phyloP scores from a whole-genome alignment of 2,329 filamentous ascomycete genomes.

The Aureobasidium sp. region DNA sequence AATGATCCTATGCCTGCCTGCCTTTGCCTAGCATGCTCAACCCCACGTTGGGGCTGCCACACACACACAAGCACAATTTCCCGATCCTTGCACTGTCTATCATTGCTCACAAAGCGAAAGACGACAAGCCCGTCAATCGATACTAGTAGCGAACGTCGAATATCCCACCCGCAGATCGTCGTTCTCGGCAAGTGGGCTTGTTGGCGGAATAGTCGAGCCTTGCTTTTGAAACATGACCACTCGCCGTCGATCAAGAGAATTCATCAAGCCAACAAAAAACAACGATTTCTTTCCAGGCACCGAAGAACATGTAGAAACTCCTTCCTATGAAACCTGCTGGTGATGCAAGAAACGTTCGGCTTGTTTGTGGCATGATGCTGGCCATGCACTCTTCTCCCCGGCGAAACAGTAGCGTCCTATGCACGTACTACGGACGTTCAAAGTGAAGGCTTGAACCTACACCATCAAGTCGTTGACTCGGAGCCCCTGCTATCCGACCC shows the following conservation, averaged over 20 bases:
- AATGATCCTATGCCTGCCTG: neutral
- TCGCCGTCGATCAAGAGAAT: neutral
- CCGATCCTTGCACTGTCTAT: constrained; percentile 8
- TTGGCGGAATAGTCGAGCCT: neutral
- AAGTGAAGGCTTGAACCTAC: constrained; percentile 6
- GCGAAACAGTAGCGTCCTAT: constrained; percentile 10
- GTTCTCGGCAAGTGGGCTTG: neutral
- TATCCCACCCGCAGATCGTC: constrained; percentile 5
- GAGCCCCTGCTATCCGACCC: neutral
- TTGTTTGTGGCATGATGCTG: neutral
- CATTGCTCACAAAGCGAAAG: neutral
- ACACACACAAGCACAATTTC: constrained; percentile 11
- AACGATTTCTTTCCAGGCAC: neutral
- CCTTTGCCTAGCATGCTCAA: neutral
- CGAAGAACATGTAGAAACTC: neutral
- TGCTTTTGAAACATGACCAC: constrained; percentile 1
- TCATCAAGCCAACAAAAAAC: neutral
- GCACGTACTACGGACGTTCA: constrained; percentile 1
- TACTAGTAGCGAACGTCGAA: neutral
- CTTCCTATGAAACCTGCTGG: neutral
- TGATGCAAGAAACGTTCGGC: neutral
- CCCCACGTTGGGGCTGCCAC: constrained; percentile 13
- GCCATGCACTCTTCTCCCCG: neutral
- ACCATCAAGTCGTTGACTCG: neutral
- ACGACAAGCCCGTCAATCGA: neutral